Conservation (phyloP, 2,329 filamentous ascomycete genomes). For the Myriosclerotinia curreyana region DNA sequence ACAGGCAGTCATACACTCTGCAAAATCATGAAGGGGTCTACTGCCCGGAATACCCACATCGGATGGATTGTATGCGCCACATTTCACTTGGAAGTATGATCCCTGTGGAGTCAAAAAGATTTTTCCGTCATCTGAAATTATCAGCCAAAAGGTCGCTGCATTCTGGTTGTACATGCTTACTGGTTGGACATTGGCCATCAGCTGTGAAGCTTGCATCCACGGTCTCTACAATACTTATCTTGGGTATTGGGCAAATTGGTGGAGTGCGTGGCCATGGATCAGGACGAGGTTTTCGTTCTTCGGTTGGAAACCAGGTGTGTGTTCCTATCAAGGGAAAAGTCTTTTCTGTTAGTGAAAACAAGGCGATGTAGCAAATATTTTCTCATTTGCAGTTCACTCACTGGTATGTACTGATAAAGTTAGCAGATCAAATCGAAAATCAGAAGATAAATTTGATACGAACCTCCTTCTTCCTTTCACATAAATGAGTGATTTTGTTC, state of each 20-base stretch:
- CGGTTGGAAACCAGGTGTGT: slow-evolving; percentile 13
- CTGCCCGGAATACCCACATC: neutral
- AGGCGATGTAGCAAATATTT: neutral
- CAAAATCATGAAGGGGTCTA: slow-evolving; percentile 14
- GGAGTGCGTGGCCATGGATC: neutral
- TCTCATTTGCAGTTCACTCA: neutral
- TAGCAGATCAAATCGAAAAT: neutral
- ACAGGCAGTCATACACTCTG: slow-evolving; percentile 14
- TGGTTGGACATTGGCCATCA: slow-evolving; percentile 9
- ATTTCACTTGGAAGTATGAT: slow-evolving; percentile 12
- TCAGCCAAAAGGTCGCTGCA: neutral
- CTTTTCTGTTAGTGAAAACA: slow-evolving; percentile 3
- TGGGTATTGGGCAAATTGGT: neutral
- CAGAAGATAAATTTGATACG: neutral
- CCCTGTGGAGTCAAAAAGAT: slow-evolving; percentile 9
- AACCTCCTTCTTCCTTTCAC: slow-evolving; percentile 6
- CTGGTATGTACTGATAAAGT: slow-evolving; percentile 15
- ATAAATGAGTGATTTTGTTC: neutral
- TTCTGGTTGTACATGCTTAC: too few relatives aligned
- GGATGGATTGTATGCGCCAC: slow-evolving; percentile 3
- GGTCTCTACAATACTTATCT: neutral
- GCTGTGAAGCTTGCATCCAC: neutral
- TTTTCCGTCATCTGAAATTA: neutral
- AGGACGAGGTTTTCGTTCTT: neutral
- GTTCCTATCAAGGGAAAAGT: slow-evolving; percentile 5